Evolutionary conservation across 257 asterid species (phyloP).

Genomic region (Solanum pimpinellifolium): DNA sequence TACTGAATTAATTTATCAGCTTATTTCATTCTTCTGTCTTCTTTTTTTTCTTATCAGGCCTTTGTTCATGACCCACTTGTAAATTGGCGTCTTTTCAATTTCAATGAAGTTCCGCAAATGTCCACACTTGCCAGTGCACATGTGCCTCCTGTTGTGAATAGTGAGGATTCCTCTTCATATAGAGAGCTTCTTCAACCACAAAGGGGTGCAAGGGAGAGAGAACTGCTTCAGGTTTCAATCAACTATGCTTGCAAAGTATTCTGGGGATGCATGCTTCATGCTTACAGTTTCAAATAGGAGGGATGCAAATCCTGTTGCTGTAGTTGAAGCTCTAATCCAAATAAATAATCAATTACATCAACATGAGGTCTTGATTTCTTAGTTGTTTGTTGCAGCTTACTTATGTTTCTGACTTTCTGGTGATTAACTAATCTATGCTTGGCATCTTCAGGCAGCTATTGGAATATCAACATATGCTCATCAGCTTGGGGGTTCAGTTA

Average conservation of each 20-base stretch:
- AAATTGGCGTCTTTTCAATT: constrained; percentile 98
- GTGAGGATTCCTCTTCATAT: constrained; percentile 53
- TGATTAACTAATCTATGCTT: too few species aligned
- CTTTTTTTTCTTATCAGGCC: constrained; percentile 41
- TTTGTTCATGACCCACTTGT: constrained; percentile 98
- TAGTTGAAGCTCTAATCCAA: constrained; percentile 94
- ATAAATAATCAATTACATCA: constrained; percentile 92
- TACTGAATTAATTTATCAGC: neutral
- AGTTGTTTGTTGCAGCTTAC: neutral
- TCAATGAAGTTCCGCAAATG: constrained; percentile 92
- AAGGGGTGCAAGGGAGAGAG: constrained; percentile 84
- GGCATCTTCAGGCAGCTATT: too few species aligned
- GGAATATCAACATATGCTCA: too few species aligned
- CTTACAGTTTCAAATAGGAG: constrained; percentile 20
- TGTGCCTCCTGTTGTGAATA: constrained; percentile 43
- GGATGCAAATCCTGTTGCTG: constrained; percentile 93
- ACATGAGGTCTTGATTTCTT: constrained; percentile 55
- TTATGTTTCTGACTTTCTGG: too few species aligned
- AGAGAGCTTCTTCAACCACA: constrained; percentile 77
- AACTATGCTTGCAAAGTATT: neutral
- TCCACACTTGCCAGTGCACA: constrained; percentile 53
- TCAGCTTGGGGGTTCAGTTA: too few species aligned
- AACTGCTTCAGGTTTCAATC: constrained; percentile 70
- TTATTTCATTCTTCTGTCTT: neutral
- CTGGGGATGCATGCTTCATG: neutral